These are phyloP conservation scores for Phytopythium aichiense DNA, from an alignment of 352 stramenopile species.

Conservation along the genomic window DNA sequence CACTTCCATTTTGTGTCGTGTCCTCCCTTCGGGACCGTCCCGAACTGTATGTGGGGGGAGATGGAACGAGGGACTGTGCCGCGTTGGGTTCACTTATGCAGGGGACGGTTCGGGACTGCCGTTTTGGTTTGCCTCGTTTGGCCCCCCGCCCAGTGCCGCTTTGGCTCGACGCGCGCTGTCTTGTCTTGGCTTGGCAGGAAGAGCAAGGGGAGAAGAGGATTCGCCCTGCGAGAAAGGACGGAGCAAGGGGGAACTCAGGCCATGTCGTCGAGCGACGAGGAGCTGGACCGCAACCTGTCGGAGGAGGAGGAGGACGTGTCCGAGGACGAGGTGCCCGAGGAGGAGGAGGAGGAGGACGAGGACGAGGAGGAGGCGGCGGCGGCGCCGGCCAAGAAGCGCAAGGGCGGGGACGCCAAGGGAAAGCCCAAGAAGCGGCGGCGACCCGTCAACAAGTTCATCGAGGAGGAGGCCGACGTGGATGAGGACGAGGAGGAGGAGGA, in stretches of 20 bases:
- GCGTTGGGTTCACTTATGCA: no score
- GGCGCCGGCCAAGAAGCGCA: slow-evolving; percentile 71
- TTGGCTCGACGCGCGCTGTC: background rate
- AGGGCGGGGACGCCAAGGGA: slow-evolving; percentile 50
- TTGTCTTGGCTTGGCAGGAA: background rate
- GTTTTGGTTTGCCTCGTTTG: no score
- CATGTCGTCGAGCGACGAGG: slow-evolving; percentile 88
- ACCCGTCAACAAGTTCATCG: slow-evolving; percentile 87
- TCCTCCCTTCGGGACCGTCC: background rate
- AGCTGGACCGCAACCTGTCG: slow-evolving; percentile 80
- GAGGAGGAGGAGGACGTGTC: slow-evolving; percentile 69
- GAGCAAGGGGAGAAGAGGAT: background rate
- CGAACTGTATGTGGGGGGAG: background rate
- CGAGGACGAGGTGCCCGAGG: slow-evolving; percentile 73
- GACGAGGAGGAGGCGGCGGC: slow-evolving; percentile 37
- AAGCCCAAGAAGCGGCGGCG: slow-evolving; percentile 86
- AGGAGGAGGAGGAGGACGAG: slow-evolving; percentile 59
- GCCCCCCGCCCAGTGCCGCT: background rate
- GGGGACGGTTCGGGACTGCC: background rate
- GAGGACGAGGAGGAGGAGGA: slow-evolving; percentile 87
- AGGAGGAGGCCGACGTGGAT: slow-evolving; percentile 85
- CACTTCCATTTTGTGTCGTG: background rate
- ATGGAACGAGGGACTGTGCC: no score
- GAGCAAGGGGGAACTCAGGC: background rate
- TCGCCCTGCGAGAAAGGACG: slow-evolving; percentile 1